These are phyloP conservation scores for Starmerella vitae DNA, from an alignment of 805 yeast genomes.

Conservation along the genomic window DNA sequence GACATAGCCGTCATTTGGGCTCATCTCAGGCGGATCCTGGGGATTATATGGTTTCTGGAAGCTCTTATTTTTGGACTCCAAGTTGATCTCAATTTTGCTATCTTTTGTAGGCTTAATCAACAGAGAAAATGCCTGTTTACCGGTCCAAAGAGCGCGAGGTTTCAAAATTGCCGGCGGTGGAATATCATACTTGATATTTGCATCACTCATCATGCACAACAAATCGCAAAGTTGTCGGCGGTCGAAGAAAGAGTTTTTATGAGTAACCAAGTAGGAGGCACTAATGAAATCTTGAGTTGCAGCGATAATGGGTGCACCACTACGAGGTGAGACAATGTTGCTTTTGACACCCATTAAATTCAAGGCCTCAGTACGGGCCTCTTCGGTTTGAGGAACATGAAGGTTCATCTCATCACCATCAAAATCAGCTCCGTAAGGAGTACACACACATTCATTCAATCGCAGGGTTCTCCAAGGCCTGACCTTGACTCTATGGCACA, in stretches of 20 bases:
- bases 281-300: slow-evolving; percentile 99
- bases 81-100: slow-evolving; percentile 71
- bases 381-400: slow-evolving; percentile 98
- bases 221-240: slow-evolving; percentile 72
- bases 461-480: slow-evolving; percentile 98
- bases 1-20: slow-evolving; percentile 92
- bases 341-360: slow-evolving; percentile 96
- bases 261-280: slow-evolving; percentile 83
- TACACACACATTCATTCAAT: slow-evolving; percentile 95
- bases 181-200: slow-evolving; percentile 68
- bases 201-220: slow-evolving; percentile 93
- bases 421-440: slow-evolving; percentile 98
- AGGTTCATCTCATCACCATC: slow-evolving; percentile 99
- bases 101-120: slow-evolving; percentile 67
- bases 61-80: slow-evolving; percentile 91
- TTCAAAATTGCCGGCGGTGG: slow-evolving; percentile 93
- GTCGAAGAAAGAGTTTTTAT: slow-evolving; percentile 86
- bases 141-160: slow-evolving; percentile 90
- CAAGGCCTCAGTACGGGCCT: slow-evolving; percentile 97
- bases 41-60: slow-evolving; percentile 61
- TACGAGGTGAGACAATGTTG: slow-evolving; percentile 85
- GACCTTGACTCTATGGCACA: slow-evolving; percentile 89
- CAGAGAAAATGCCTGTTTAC: slow-evolving; percentile 85
- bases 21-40: slow-evolving; percentile 71
- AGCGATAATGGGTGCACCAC: slow-evolving; percentile 98